Evolutionary conservation across 306 rosid genomes (phyloP), one percentile per base, ranked within the genome.

Genomic region (Echinosophora koreensis): DNA sequence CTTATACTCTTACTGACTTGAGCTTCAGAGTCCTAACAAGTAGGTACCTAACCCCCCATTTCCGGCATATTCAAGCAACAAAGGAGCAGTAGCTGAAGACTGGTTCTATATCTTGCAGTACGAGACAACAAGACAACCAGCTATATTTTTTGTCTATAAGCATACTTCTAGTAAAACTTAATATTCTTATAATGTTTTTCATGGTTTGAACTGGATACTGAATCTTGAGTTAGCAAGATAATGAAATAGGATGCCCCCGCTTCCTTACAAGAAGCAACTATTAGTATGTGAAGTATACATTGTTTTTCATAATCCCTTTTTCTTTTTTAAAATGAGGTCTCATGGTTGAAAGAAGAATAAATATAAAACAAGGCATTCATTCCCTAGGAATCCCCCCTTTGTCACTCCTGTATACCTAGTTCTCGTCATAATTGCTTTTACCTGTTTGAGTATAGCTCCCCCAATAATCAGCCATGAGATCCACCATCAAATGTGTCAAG

Each of bases 181-280:
- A 38, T 4, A 4, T 4, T 38, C 11, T 55, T 56, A 41, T 22
- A 12, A 56, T 47, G n/a, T 28, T 66, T 68, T 10, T 1, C 30
- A 47, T 32, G 51, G 18, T 34, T 34, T 75, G 52, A 28, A 32
- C 46, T 57, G 59, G 47, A 34, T 61, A 8, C 14, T 47, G 70
- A 71, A 49, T 30, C 49, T 61, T 61, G 41, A 42, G 56, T 27
- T 51, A n/a, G 57, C 46, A 13, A 9, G 63, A 71, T 38, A 38
- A 6, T 28, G 17, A 14, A 67, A 62, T 34, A 39, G 46, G 30
- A 49, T 32, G 9, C 18, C 16, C 18, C 58, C 34, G 2, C 34
- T 2, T 14, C 44, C 14, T 3, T 61, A 32, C 11, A 28, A 38
- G 32, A 39, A 18, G 66, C 44, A 32, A 14, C 66, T 60, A n/a